Conservation (phyloP, 2,329 filamentous ascomycete genomes). For the Alternaria ethzedia region DNA sequence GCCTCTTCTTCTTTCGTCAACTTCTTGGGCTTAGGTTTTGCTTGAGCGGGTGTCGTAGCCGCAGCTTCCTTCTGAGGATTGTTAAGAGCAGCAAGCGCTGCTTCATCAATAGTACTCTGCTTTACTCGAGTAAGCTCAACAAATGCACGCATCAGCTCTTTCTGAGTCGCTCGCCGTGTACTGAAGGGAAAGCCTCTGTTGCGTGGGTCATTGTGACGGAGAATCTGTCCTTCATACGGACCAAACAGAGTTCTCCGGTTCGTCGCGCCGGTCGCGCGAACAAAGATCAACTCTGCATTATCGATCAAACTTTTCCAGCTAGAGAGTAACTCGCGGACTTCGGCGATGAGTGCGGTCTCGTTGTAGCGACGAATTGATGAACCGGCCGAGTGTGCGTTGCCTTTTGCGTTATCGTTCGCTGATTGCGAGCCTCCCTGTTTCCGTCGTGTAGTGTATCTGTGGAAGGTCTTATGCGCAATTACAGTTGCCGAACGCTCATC, state of each 20-base stretch:
- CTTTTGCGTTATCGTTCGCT: slow-evolving; percentile 92
- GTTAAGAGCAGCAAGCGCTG: slow-evolving; percentile 59
- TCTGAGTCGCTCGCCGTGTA: slow-evolving; percentile 88
- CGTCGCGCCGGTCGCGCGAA: slow-evolving; percentile 84
- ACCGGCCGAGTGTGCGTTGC: slow-evolving; percentile 91
- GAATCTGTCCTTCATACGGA: slow-evolving; percentile 85
- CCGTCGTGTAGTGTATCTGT: slow-evolving; percentile 91
- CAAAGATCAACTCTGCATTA: slow-evolving; percentile 81
- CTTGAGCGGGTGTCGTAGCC: slow-evolving; percentile 39
- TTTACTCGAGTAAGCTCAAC: slow-evolving; percentile 93
- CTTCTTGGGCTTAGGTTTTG: slow-evolving; percentile 59
- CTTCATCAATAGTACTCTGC: slow-evolving; percentile 76
- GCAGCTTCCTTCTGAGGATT: slow-evolving; percentile 52
- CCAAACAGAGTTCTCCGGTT: slow-evolving; percentile 90
- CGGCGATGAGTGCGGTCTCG: slow-evolving; percentile 86
- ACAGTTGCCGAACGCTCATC: slow-evolving; percentile 87
- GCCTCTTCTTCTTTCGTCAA: slow-evolving; percentile 86
- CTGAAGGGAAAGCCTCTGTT: slow-evolving; percentile 91
- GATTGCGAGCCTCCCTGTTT: slow-evolving; percentile 97
- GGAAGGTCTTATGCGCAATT: slow-evolving; percentile 95
- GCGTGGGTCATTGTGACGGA: slow-evolving; percentile 78
- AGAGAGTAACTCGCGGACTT: slow-evolving; percentile 78
- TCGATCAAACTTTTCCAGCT: slow-evolving; percentile 91
- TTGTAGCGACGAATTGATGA: slow-evolving; percentile 91
- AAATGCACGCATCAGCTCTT: slow-evolving; percentile 92